phyloP scores from a whole-genome alignment of 2,329 filamentous ascomycete species.

The Paraphoma chrysanthemicola region DNA sequence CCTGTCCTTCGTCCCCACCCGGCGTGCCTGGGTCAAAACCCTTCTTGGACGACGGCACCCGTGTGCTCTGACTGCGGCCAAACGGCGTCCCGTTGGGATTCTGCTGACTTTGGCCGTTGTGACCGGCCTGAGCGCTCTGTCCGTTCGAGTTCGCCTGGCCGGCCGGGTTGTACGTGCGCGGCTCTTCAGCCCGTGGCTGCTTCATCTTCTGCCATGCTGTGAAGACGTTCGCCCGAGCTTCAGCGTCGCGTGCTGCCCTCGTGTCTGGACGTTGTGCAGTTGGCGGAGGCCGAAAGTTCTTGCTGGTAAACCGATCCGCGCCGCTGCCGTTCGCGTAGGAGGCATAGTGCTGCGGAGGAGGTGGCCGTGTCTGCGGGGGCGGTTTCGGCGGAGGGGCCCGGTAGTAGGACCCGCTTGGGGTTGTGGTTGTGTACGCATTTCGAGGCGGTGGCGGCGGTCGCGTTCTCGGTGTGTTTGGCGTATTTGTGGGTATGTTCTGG shows the following conservation, averaged over 20 bases:
- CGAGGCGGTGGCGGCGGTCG: constrained; percentile 54
- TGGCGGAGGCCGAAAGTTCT: constrained; percentile 49
- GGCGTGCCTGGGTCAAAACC: constrained; percentile 66
- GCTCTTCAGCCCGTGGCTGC: constrained; percentile 39
- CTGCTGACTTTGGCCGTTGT: constrained; percentile 11
- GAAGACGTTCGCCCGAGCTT: constrained; percentile 53
- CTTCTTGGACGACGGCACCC: constrained; percentile 59
- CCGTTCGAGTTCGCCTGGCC: constrained; percentile 9
- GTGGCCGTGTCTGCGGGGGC: constrained; percentile 29
- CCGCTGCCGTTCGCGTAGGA: constrained; percentile 50
- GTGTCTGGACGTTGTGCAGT: constrained; percentile 40
- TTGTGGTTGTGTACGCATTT: constrained; percentile 50
- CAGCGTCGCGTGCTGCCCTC: constrained; percentile 42
- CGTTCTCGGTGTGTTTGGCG: constrained; percentile 49
- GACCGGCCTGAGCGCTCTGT: constrained; percentile 5
- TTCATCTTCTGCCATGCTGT: constrained; percentile 60
- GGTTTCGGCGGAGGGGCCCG: constrained; percentile 38
- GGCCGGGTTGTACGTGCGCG: constrained; percentile 27
- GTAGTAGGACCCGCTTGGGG: constrained; percentile 42
- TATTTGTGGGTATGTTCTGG: constrained; percentile 41
- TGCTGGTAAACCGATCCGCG: constrained; percentile 52
- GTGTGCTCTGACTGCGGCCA: constrained; percentile 47
- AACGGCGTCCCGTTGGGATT: constrained; percentile 47
- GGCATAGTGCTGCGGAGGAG: constrained; percentile 35
- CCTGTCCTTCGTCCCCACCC: constrained; percentile 66